phyloP scores from a whole-genome alignment of 2,329 filamentous ascomycete species.

The Blastomyces gilchristii region DNA sequence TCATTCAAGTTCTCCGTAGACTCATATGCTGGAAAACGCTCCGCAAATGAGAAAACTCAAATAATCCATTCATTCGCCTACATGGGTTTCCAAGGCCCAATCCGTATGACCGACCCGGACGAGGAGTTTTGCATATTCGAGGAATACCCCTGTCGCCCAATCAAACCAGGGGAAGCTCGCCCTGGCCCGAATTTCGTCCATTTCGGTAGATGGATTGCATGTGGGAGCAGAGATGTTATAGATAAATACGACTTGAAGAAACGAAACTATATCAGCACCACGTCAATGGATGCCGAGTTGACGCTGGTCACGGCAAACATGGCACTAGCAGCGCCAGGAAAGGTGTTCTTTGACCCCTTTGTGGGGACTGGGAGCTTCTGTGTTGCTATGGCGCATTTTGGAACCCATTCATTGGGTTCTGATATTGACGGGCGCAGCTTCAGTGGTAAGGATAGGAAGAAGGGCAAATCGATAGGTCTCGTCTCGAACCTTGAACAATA shows the following conservation, averaged over 20 bases:
- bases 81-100: constrained; percentile 65
- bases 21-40: constrained; percentile 65
- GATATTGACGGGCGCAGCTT: constrained; percentile 92
- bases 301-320: constrained; percentile 88
- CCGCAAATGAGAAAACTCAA: constrained; percentile 50
- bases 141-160: constrained; percentile 33
- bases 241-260: constrained; percentile 84
- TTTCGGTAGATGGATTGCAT: constrained; percentile 61
- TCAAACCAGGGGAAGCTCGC: constrained; percentile 20
- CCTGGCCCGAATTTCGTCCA: constrained; percentile 53
- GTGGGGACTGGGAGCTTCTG: constrained; percentile 91
- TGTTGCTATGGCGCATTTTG: constrained; percentile 81
- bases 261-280: constrained; percentile 84
- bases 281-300: constrained; percentile 93
- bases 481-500: constrained; percentile 79
- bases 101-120: constrained; percentile 64
- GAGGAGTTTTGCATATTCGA: constrained; percentile 73
- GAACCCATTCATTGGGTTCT: constrained; percentile 70
- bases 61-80: constrained; percentile 78
- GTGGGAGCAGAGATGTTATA: constrained; percentile 56
- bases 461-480: constrained; percentile 36
- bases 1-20: constrained; percentile 83
- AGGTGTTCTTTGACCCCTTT: constrained; percentile 88
- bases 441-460: constrained; percentile 45
- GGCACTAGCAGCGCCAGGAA: constrained; percentile 68